A percentile compares a stretch with the other conserved stretches of the same genome.
Evolutionary conservation across 306 rosid genomes (phyloP).

Genomic region (Quercus parvula): DNA sequence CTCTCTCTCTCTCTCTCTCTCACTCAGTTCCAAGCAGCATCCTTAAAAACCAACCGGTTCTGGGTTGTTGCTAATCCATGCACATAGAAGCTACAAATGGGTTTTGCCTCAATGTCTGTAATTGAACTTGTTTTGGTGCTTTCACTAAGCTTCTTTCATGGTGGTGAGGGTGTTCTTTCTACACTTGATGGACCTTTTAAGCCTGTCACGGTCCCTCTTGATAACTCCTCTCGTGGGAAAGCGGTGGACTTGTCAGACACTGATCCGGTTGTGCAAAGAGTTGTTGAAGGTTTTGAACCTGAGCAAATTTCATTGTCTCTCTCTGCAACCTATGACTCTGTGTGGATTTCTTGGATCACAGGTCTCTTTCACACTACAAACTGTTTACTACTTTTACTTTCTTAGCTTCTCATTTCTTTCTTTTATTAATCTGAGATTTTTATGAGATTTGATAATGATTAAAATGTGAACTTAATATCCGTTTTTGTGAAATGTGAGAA

Average conservation of each 20-base stretch:
- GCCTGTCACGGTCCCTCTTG: conserved; percentile 80
- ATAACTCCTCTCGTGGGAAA: conserved; percentile 59
- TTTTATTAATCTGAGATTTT: neutral
- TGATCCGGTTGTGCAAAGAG: conserved; percentile 61
- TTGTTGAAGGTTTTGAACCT: conserved; percentile 49
- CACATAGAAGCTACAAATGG: too few species aligned
- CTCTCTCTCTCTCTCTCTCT: too few species aligned
- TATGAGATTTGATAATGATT: neutral
- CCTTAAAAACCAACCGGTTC: too few species aligned
- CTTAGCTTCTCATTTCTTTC: neutral
- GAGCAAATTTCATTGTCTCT: conserved; percentile 88
- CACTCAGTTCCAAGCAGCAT: too few species aligned
- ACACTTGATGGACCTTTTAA: conserved; percentile 81
- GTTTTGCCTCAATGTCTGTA: too few species aligned
- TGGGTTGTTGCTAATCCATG: too few species aligned
- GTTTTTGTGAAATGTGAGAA: neutral
- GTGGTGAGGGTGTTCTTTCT: conserved; percentile 40
- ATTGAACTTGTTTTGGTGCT: neutral
- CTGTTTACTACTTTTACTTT: neutral
- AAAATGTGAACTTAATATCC: neutral
- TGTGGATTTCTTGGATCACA: conserved; percentile 92
- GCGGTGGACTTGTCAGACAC: conserved; percentile 72
- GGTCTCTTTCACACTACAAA: conserved; percentile 27
- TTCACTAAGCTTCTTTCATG: conserved; percentile 28
- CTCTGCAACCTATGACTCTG: conserved; percentile 51